A percentile compares a stretch with the other conserved stretches of the same genome.
phyloP scores from a whole-genome alignment of 768 basidiomycete genomes.

The Tulasnella sp. region DNA sequence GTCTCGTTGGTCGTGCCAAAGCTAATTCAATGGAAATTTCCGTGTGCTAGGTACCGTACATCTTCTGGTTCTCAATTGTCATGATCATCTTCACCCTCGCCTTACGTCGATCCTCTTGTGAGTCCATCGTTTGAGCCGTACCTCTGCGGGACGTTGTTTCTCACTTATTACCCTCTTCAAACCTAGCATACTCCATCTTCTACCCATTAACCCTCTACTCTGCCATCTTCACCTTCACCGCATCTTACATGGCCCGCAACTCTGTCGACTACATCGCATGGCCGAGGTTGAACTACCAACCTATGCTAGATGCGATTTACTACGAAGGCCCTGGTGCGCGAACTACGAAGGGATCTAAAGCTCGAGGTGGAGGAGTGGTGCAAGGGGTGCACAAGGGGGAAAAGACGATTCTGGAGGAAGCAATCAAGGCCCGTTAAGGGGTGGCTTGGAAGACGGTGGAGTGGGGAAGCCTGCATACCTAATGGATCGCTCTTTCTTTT shows the following conservation, averaged over 20 bases:
- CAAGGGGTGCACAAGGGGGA: background rate
- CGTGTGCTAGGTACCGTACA: conserved; percentile 66
- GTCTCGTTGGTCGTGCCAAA: background rate
- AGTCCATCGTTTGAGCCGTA: conserved; percentile 29
- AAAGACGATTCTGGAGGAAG: conserved; percentile 8
- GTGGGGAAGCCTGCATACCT: background rate
- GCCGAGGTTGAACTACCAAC: conserved; percentile 64
- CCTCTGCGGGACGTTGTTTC: background rate
- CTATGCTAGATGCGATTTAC: conserved; percentile 65
- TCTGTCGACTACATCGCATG: conserved; percentile 93
- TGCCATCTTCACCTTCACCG: conserved; percentile 49
- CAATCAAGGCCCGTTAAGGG: background rate
- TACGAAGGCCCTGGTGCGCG: conserved; percentile 71
- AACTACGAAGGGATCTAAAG: background rate
- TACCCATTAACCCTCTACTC: conserved; percentile 85
- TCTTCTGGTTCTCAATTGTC: conserved; percentile 73
- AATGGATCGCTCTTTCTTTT: background rate
- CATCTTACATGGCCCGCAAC: conserved; percentile 68
- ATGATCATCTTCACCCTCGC: conserved; percentile 84
- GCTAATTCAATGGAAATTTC: background rate
- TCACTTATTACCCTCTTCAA: background rate
- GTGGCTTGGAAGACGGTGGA: background rate
- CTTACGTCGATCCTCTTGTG: conserved; percentile 80
- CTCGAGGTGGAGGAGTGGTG: conserved; percentile 5
- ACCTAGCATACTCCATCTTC: conserved; percentile 71